Base-by-base conservation (phyloP, 495 filamentous ascomycete species). In the Aspergillus wentii region DNA sequence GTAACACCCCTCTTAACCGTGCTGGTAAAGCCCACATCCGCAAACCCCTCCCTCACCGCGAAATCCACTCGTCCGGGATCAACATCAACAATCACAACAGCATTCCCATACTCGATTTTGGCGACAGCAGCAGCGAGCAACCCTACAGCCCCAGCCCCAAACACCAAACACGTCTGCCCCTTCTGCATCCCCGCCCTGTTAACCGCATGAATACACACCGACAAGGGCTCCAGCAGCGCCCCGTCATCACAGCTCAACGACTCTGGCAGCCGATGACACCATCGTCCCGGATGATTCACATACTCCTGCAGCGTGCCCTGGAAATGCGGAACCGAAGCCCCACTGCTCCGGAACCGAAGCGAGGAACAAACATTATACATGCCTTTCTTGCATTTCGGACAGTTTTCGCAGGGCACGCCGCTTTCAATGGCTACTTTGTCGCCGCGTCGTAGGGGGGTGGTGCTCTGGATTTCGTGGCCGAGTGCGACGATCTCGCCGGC, bases 71-170 rank as follows among this genome's bases (percentile, higher is more conserved):
- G 61, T 4, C 79, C 79, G 15, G 56, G 66, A 41, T 84, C 75
- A 43, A 85, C 85, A 54, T 88, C 83, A 16, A 80, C 82, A 40
- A 86, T 79, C 17, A 83, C 54, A 13, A 88, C 68, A 26, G 82
- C 79, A 26, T 81, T 80, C 10, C 72, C 73, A 23, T 82, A 71
- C 40, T 75, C 80, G 36, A 68, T 68, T 19, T 76, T 66, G 1
- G 80, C 80, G 11, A 52, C 27, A 14, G 49, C 44, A 0, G 82
- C 80, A 27, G 75, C 77, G 0, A 86, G 62, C 14, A 86, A 58
- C 1, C 83, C 83, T 1, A 88, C 78, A 1, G 82, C 72, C 8
- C 83, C 83, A 13, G 83, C 82, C n/a, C 83, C 83, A 25, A 88
- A 73, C 0, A 88, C 66, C 11, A 88, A 60, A 31, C 27, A 4